Evolutionary conservation across 495 filamentous ascomycete species (phyloP), one percentile per base, ranked within the genome.

Genomic region (Xylaria intraflava): DNA sequence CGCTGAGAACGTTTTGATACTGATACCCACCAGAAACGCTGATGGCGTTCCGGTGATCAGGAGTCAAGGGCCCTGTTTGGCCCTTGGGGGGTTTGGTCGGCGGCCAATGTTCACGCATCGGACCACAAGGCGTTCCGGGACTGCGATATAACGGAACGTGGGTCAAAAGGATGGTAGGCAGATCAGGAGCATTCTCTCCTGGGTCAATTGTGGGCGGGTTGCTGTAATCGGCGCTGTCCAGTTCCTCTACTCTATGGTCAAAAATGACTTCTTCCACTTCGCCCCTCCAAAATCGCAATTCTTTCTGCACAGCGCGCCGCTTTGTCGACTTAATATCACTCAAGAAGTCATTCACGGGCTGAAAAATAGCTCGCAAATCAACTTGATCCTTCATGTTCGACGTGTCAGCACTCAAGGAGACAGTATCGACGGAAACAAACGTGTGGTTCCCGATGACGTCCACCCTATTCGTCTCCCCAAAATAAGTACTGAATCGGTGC

Each of bases 391-490:
- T 72, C 57, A 72, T 64, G 4, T 49, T 60, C 9, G 73, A 70
- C 22, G 69, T 62, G n/a, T 48, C 70, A 8, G 90, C 90, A 62
- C 88, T 93, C 57, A 97, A 68, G 10, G 89, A 95, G 5, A 94
- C 84, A 0, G 84, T 82, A 59, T 99, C 94, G 2, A 99, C 74
- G 1, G 89, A 91, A 6, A 99, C 86, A 64, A 97, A 92, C 0
- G 89, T 93, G 66, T 99, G 94, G 59, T 99, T 99, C 2, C 90
- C 94, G 52, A 95, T 79, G 9, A 96, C 77, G 63, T 96, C 88
- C 14, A 97, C 80, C 14, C 88, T 77, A 59, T 95, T 97, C 10
- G 85, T 85, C 44, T 88, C 80, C 11, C 94, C 94, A 70, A 99
- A 96, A 66, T 86, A 95, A 1, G 85, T 79, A 57, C 87, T 82